Evolutionary conservation across 148 eudicot genomes (phyloP), one percentile per base, ranked within the genome.

Genomic region (Bassia scoparia): DNA sequence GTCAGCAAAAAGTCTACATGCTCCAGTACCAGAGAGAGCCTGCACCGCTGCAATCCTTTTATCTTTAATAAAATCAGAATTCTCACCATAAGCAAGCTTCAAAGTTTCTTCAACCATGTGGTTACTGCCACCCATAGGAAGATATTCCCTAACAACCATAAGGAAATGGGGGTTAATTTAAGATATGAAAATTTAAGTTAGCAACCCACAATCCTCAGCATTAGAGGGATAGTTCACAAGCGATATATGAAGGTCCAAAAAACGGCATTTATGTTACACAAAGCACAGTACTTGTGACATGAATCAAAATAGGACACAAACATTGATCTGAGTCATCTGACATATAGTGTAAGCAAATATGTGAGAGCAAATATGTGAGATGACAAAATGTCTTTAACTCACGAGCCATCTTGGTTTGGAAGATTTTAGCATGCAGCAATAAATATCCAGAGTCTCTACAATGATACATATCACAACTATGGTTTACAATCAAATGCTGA

Each of bases 11-110:
- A 95, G 88, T 74, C 99, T 84, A 80, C 99, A 95, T 49, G 99
- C 99, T 78, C 99, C 99, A 56, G 99, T 95, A 70, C 99, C 99
- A 61, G 99, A 95, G 58, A 95, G 92, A 38, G 99, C 86, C 83
- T 95, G 99, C 43, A 95, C 88, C 63, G 99, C 99, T 76, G 99
- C 99, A 69, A 95, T 88, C 73, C 92, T 78, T 54, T 89, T 91
- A 72, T 91, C 94, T 80, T 88, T 91, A 53, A 95, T 84, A 71
- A 91, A 83, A 35, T 88, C 94, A 24, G 99, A 95, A 67, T 87
- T 74, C 65, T 91, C 99, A 60, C 99, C 99, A 77, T 89, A 95
- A 3, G 99, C 99, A 56, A 95, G 87, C 86, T 89, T 95, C 70
- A 95, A 68, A 53, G 99, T 88, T 82, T 91, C 96, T 78, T 91